Conservation (phyloP, 768 basidiomycete genomes). For the Boletus patriciae region DNA sequence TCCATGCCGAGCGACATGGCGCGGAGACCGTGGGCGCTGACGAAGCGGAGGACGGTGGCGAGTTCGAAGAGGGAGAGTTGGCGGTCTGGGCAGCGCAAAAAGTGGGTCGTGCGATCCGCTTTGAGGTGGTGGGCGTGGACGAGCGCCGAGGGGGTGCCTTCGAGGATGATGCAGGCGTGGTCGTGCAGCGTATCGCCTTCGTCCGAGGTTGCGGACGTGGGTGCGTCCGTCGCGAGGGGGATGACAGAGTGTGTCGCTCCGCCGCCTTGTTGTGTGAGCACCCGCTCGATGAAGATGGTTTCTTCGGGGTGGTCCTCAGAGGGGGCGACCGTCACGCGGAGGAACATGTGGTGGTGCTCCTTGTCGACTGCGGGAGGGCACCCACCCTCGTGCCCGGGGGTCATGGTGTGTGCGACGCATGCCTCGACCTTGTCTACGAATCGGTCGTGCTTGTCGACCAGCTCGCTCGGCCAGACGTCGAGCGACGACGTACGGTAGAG, state of each 20-base stretch:
- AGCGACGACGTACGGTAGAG: slow-evolving; percentile 10
- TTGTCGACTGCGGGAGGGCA: background rate
- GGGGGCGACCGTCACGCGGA: slow-evolving; percentile 8
- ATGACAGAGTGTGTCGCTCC: slow-evolving; percentile 2
- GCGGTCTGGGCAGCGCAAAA: background rate
- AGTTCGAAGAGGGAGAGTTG: slow-evolving; percentile 11
- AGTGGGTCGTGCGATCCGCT: background rate
- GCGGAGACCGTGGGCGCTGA: background rate
- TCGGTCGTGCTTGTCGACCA: slow-evolving; percentile 1
- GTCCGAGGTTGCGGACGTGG: background rate
- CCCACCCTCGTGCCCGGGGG: background rate
- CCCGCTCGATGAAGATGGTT: slow-evolving; percentile 12
- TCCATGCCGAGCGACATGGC: slow-evolving; percentile 8
- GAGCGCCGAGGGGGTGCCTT: slow-evolving; percentile 2
- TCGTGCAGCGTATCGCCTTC: slow-evolving; percentile 4
- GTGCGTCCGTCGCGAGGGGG: background rate
- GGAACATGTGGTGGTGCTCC: slow-evolving; percentile 7
- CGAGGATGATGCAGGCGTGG: slow-evolving; percentile 14
- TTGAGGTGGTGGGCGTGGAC: slow-evolving; percentile 3
- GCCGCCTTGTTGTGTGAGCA: background rate
- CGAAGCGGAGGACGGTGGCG: slow-evolving; percentile 10
- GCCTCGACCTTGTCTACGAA: slow-evolving; percentile 12
- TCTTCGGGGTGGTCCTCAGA: slow-evolving; percentile 2
- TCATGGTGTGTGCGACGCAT: slow-evolving; percentile 9
- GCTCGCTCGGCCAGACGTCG: slow-evolving; percentile 9